Evolutionary conservation across 306 rosid genomes (phyloP).

Genomic region (Oxytropis ochrocephala): DNA sequence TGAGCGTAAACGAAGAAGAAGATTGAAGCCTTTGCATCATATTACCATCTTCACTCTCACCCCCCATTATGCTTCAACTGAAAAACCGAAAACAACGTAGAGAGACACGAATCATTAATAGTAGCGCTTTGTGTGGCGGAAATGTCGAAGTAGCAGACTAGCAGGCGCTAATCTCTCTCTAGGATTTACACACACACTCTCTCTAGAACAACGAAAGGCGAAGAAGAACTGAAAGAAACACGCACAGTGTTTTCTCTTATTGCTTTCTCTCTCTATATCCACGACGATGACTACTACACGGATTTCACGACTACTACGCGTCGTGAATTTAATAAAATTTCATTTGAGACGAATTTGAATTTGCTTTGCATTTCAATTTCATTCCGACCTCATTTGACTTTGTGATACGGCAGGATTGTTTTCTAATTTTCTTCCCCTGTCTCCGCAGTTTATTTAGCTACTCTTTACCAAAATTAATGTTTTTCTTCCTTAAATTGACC

Average conservation of each 20-base stretch:
- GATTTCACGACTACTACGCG: slow-evolving; percentile 79
- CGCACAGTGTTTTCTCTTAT: slow-evolving; percentile 12
- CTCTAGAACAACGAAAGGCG: not conserved
- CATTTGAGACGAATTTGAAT: slow-evolving; percentile 50
- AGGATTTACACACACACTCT: slow-evolving; percentile 19
- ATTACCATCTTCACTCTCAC: slow-evolving; percentile 59
- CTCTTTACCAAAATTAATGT: not conserved
- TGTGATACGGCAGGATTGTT: not conserved
- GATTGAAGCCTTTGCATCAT: slow-evolving; percentile 70
- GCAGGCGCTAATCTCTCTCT: slow-evolving; percentile 41
- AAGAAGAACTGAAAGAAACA: not conserved
- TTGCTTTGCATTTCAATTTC: slow-evolving; percentile 73
- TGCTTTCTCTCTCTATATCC: slow-evolving; percentile 31
- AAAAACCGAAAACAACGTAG: not conserved
- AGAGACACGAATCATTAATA: not conserved
- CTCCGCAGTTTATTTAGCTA: slow-evolving; percentile 32
- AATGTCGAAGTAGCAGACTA: slow-evolving; percentile 66
- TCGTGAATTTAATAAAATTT: slow-evolving; percentile 79
- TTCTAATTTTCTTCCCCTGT: not conserved
- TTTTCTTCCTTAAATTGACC: not conserved
- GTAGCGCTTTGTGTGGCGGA: slow-evolving; percentile 34
- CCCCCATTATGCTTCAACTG: slow-evolving; percentile 44
- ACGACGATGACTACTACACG: slow-evolving; percentile 60
- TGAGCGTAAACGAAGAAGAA: slow-evolving; percentile 43
- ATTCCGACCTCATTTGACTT: slow-evolving; percentile 81